Evolutionary conservation across 768 basidiomycete genomes (phyloP), one percentile per base, ranked within the genome.

Genomic region (Pulveroboletus frians): DNA sequence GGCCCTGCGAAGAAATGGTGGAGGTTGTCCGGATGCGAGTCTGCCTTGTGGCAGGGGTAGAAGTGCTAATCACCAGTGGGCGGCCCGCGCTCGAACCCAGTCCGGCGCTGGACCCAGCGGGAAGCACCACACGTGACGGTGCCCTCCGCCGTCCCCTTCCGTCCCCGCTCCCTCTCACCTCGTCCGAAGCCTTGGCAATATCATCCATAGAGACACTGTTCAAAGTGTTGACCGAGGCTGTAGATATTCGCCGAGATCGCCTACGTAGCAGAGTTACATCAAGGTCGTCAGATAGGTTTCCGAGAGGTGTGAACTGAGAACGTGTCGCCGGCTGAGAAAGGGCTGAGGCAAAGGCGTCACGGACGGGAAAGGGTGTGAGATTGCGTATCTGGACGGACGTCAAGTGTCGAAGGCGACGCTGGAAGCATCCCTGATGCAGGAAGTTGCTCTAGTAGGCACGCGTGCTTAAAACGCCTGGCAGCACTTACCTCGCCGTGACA

Each of bases 331-430:
- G 85, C 59, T 85, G 81, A 15, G 76, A 72, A 45, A 91, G 73
- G 17, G 88, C 86, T 20, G 86, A 85, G 17, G 88, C 81, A 53
- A 88, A 75, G 9, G 68, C 53, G 65, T 92, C 88, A 31, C 89
- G 81, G 45, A 80, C 79, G 30, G 88, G 88, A 64, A 88, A 91
- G 2, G 86, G 87, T n/a, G 89, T 86, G 32, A 92, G 71, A 63
- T 92, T 92, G 53, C 82, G 79, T 56, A 92, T 74, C 69, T 89
- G 85, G 42, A 92, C 71, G 37, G 79, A 74, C 49, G 78, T 75
- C 50, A 91, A 75, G 69, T 91, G 86, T 56, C 88, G 80, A 53
- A 88, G 73, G 37, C 85, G 83, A 60, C 80, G 80, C 80, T 88
- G 66, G 39, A 63, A 66, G 52, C 7, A 56, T 32, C 45, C 50